Base-by-base conservation (phyloP, 2,329 filamentous ascomycete genomes). In the Cladorrhinum sp. region DNA sequence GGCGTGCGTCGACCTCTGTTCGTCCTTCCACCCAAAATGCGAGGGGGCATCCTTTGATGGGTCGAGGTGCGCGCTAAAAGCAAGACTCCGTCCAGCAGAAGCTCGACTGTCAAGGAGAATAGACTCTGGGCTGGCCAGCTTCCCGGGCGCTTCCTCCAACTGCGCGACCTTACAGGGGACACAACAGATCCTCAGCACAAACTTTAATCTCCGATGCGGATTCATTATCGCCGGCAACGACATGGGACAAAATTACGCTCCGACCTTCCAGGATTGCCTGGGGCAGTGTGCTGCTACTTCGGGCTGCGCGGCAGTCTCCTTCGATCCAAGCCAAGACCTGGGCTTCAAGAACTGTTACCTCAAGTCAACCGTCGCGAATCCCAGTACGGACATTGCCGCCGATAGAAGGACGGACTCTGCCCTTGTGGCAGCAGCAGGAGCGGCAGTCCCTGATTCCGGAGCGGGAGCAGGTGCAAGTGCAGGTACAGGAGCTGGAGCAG, bases 271-370 rank as follows among this genome's bases (percentile, higher is more conserved):
- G 49, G 70, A 69, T 55, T 73, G 71, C 65, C 55, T 72, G 61
- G 63, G 55, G 20, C 68, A 69, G 36, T 73, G 71, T 52, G 62
- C 65, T 1, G 48, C 56, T 1, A 71, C 67, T 12, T 48, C 55
- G 0, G 67, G 63, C 23, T 73, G 71, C 54, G 66, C 57, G 2
- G 71, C 66, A 22, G 56, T 73, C 16, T 67, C 67, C 3, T 73
- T 65, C 41, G 70, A 73, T 59, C 51, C 68, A 8, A 65, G 50
- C 52, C 66, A 64, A 59, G 50, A 59, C 5, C 62, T 65, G 12
- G 71, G 71, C 16, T 72, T 71, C 65, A 72, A 71, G 51, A 73
- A 73, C 63, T 73, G 71, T 57, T 73, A 72, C 56, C 57, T 73
- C 51, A 72, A 73, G 60, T 66, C 65, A 1, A 45, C 50, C 3